Evolutionary conservation across 208 protist species (phyloP).

Genomic region (Kentomonas sorsogonicus): DNA sequence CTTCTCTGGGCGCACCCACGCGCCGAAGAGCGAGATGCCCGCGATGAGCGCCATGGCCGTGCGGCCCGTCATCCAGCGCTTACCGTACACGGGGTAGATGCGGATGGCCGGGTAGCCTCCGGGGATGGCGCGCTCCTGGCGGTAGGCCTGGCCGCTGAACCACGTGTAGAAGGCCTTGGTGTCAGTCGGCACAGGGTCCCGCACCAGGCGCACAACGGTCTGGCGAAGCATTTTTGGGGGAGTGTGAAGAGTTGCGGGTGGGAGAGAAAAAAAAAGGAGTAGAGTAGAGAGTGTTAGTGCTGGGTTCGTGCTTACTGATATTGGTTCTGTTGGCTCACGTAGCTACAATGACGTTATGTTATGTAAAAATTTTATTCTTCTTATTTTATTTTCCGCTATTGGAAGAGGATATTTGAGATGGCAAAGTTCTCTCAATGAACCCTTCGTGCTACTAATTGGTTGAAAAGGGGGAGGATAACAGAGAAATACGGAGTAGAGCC

Average conservation of each 20-base stretch:
- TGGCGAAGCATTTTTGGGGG: constrained; percentile 40
- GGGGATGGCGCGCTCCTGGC: constrained; percentile 82
- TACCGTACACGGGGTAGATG: constrained; percentile 87
- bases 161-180: constrained; percentile 87
- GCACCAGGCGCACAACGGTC: constrained; percentile 53
- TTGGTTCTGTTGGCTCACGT: too few species aligned
- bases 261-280: background rate
- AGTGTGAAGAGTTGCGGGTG: background rate
- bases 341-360: too few species aligned
- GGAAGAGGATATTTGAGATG: background rate
- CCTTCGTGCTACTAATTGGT: too few species aligned
- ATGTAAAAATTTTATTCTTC: background rate
- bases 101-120: constrained; percentile 83
- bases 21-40: constrained; percentile 82
- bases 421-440: too few species aligned
- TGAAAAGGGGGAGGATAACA: too few species aligned
- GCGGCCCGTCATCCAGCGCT: constrained; percentile 86
- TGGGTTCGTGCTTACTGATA: too few species aligned
- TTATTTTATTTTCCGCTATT: background rate
- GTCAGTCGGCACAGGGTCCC: constrained; percentile 80
- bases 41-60: constrained; percentile 81
- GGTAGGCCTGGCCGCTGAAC: constrained; percentile 88
- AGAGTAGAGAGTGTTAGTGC: too few species aligned
- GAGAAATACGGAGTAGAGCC: too few species aligned
- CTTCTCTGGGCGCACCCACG: constrained; percentile 78